Base-by-base conservation (phyloP, 129 eudicot species). In the Daucus carota region DNA sequence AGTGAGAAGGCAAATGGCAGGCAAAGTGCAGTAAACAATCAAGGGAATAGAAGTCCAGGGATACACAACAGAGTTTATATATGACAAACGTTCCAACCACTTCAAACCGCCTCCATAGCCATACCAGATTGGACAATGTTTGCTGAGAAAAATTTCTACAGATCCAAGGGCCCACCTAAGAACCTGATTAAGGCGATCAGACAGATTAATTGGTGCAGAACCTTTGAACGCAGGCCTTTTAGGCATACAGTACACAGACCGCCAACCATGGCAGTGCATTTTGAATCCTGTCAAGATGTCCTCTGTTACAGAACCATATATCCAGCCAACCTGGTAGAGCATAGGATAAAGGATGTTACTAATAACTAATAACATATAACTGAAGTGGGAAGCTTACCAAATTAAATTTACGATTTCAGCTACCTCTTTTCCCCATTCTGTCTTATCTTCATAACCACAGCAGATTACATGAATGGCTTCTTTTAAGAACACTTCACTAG, bases 371-470 rank as follows among this genome's bases (percentile, higher is more conserved):
- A 34, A 10, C 28, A 41, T 70, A n/a, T 34, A 3, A 3, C 0
- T 40, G 16, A 70, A 9, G 22, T 29, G 38, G 29, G 22, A 70
- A 40, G 33, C 41, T 40, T 12, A 11, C 47, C 50, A 67, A 67
- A 33, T 6, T 13, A 28, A 13, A 32, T 32, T 40, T 11, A 2
- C 10, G 13, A 42, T 20, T 45, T 28, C 9, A 22, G 38, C 62
- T 79, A 89, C 95, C 95, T 89, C 95, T 87, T 89, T 89, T 66
- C 91, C 95, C 95, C 95, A 89, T 73, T 89, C 95, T 28, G 86
- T 85, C 70, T 89, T 89, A 79, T 87, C 91, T 81, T 89, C 95
- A 20, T 89, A 89, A 38, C 95, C 91, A 40, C 95, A 89, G 70
- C 95, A 85, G 63, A 89, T 89, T 54, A 89, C 95, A 77, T 89